These are phyloP conservation scores for Setaria viridis DNA, from an alignment of 202 grass and related monocot species.

Conservation along the genomic window DNA sequence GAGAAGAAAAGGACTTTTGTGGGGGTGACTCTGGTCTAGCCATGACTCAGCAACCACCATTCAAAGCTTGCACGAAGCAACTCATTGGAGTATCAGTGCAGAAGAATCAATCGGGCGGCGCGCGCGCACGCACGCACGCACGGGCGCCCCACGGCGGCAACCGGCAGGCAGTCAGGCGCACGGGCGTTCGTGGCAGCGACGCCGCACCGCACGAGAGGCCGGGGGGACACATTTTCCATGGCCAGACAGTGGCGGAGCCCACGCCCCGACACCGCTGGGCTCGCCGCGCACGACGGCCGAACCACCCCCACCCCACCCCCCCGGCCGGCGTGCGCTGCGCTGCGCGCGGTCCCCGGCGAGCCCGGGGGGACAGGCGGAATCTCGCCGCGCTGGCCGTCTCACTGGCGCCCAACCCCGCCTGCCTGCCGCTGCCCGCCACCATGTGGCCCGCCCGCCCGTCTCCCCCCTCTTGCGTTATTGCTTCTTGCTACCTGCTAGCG, in stretches of 20 bases:
- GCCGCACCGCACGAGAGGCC: too few species aligned
- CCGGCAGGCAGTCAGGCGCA: too few species aligned
- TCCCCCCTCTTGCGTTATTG: constrained; percentile 21
- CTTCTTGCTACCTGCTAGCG: background rate
- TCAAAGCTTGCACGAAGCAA: constrained; percentile 6
- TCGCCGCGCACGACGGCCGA: constrained; percentile 44
- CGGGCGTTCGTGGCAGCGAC: too few species aligned
- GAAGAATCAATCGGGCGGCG: background rate
- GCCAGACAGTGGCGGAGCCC: background rate
- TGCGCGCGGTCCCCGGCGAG: background rate
- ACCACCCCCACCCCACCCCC: constrained; percentile 16
- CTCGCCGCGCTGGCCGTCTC: constrained; percentile 47
- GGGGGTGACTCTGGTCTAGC: background rate
- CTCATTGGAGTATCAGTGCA: background rate
- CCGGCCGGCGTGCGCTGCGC: too few species aligned
- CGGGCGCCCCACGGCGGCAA: too few species aligned
- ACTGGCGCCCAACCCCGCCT: constrained; percentile 3
- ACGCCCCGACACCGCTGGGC: background rate
- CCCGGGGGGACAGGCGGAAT: constrained; percentile 47
- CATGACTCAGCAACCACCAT: constrained; percentile 29
- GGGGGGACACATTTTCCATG: constrained; percentile 56
- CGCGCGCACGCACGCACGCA: background rate
- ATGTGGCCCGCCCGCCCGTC: constrained; percentile 17
- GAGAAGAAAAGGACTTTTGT: constrained; percentile 13
- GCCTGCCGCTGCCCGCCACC: constrained; percentile 36